phyloP scores from a whole-genome alignment of 2,329 filamentous ascomycete species.

The Pseudogymnoascus sp. region DNA sequence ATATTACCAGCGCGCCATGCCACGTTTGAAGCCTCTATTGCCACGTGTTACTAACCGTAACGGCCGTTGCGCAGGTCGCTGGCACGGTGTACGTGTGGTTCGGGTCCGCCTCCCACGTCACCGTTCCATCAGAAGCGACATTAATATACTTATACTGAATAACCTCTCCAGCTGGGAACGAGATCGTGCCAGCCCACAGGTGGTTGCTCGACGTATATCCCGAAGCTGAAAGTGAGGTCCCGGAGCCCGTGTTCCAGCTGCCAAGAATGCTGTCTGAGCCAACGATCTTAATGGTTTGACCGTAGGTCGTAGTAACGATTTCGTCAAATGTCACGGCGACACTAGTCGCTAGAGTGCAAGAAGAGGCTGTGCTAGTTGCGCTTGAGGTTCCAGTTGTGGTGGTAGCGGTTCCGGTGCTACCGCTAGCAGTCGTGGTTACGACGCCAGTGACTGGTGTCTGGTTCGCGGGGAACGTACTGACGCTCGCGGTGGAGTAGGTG shows the following conservation, averaged over 20 bases:
- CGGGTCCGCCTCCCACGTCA: slow-evolving; percentile 52
- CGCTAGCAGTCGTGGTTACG: too few relatives aligned
- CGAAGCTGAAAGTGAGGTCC: slow-evolving; percentile 14
- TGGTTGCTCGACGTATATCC: slow-evolving; percentile 35
- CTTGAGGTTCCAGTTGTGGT: too few relatives aligned
- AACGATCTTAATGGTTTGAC: slow-evolving; percentile 56
- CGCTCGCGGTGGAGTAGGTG: too few relatives aligned
- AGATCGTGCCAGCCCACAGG: slow-evolving; percentile 50
- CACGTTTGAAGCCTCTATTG: too few relatives aligned
- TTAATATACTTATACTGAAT: slow-evolving; percentile 63
- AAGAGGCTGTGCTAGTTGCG: too few relatives aligned
- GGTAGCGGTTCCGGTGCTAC: too few relatives aligned
- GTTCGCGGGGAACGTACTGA: too few relatives aligned
- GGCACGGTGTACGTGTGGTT: neutral
- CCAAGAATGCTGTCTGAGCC: slow-evolving; percentile 53
- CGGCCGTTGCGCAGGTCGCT: neutral
- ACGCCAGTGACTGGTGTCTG: too few relatives aligned
- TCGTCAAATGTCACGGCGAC: slow-evolving; percentile 36
- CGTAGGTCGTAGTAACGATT: slow-evolving; percentile 45
- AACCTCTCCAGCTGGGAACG: slow-evolving; percentile 44
- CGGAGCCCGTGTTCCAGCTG: slow-evolving; percentile 44
- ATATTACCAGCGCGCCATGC: too few relatives aligned
- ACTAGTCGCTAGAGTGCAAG: too few relatives aligned
- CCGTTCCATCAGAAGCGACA: slow-evolving; percentile 42
- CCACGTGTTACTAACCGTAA: too few relatives aligned